Evolutionary conservation across 169 alveolate genomes (phyloP).

Genomic region (Toxoplasma gondii): DNA sequence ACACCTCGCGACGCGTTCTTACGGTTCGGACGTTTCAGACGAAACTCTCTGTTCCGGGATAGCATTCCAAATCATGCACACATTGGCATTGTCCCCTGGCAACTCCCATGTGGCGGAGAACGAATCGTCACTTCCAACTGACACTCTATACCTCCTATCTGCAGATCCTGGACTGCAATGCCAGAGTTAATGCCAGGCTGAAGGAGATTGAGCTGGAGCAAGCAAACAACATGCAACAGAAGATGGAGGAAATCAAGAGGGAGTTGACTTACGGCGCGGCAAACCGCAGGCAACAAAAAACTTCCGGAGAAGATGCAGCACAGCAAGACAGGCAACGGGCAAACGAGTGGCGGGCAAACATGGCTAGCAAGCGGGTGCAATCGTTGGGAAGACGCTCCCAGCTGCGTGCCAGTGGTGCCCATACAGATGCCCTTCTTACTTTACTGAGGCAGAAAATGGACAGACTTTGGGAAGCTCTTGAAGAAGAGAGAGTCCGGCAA

Average conservation of each 20-base stretch:
- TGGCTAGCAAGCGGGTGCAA: not conserved
- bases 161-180: not conserved
- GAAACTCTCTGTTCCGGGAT: no score
- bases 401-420: not conserved
- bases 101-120: no score
- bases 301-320: not conserved
- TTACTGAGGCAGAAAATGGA: not conserved
- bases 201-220: constrained; percentile 1
- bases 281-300: no score
- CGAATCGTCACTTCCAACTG: no score
- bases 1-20: no score
- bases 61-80: no score
- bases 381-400: not conserved
- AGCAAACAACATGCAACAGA: not conserved
- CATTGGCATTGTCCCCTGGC: no score
- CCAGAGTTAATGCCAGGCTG: not conserved
- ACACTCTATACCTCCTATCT: no score
- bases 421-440: not conserved
- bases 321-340: not conserved
- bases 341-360: not conserved
- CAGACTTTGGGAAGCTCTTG: not conserved
- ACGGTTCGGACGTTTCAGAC: no score
- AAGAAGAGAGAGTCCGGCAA: not conserved
- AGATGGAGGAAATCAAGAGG: not conserved
- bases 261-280: not conserved